Base-by-base conservation (phyloP, 2,329 filamentous ascomycete species). In the Cucurbitaria berberidis region DNA sequence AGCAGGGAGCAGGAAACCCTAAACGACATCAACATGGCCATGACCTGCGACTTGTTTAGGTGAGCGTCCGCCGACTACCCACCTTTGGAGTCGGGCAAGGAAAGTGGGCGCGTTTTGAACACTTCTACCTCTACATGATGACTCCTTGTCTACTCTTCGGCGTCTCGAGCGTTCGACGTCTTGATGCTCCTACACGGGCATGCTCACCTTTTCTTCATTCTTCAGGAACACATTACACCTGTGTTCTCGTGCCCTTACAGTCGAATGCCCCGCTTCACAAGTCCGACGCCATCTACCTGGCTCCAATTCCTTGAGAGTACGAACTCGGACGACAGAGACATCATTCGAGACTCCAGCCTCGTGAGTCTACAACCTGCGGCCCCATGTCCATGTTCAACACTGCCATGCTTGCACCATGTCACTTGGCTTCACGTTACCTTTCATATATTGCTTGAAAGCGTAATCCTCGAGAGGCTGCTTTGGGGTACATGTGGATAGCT, bases 231-330 rank as follows among this genome's bases (percentile, higher is more conserved):
- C 30, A 34, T 34, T 27, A 22, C 39, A 49, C 35, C n/a, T 49
- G 30, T 27, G 40, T 32, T 10, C 42, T 24, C 22, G 16, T 34
- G 30, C 13, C 35, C 35, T 30, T 16, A 32, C 39, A 36, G 42
- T 51, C 35, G 42, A 35, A 22, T 24, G 43, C 32, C 42, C 32
- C 29, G 42, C 35, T 46, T 16, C 36, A 34, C 36, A 39, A 49
- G 40, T 34, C 34, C 30, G 30, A 3, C 8, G 13, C 8, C 15
- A n/a, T 34, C 15, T 3, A 34, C 30, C n/a, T 15, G 15, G 30
- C 30, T 34, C 30, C 13, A 5, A 30, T 34, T 26, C 24, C 5
- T 5, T 26, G 24, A 5, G 24, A 34, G 13, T 34, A 34, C 30
- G 13, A 34, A 34, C 13, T 34, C 13, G 30, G 30, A n/a, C 30